Conservation (phyloP, 345 rosid genomes). For the Corymbia maculata region DNA sequence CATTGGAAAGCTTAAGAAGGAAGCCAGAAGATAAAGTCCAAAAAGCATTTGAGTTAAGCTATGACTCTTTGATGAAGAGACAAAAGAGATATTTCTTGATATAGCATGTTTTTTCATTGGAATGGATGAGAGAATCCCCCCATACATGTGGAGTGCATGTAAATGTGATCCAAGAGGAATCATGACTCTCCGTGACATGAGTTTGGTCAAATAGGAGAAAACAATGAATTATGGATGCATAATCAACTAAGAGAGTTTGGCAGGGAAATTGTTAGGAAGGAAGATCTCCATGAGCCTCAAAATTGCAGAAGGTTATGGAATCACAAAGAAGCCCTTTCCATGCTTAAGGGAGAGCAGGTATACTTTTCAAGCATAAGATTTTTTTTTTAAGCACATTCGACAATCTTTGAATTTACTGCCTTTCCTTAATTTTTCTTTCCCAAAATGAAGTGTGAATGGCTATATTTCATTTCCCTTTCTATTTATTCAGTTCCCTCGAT, state of each 20-base stretch:
- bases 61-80: not conserved
- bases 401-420: not conserved
- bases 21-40: not conserved
- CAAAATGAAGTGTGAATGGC: not conserved
- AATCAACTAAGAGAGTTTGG: not conserved
- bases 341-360: not conserved
- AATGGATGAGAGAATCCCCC: not conserved
- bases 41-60: not conserved
- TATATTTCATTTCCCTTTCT: not conserved
- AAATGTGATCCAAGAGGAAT: not conserved
- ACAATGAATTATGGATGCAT: not conserved
- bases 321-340: not conserved
- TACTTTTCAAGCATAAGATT: not conserved
- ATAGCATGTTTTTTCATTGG: slow-evolving; percentile 1
- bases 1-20: not conserved
- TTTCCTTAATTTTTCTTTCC: not conserved
- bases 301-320: not conserved
- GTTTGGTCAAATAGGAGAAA: not conserved
- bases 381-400: not conserved
- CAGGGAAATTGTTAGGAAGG: not conserved
- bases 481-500: not conserved
- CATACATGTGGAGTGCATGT: not conserved
- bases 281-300: not conserved
- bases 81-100: not conserved
- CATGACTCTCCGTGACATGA: not conserved